phyloP scores from a whole-genome alignment of 148 eudicot genomes.

The Dianthus caryophyllus region DNA sequence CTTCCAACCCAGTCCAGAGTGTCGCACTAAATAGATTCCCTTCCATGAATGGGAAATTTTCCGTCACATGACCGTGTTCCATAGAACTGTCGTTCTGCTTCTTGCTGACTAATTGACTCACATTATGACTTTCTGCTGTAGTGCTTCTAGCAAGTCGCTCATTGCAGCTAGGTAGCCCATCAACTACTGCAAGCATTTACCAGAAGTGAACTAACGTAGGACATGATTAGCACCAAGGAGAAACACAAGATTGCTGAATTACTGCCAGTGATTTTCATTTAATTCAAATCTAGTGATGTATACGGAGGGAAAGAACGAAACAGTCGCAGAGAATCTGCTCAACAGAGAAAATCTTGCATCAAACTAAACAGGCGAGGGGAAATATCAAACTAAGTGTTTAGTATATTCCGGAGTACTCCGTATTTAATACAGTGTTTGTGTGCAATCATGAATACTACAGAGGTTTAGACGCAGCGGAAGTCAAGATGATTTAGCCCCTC shows the following conservation, averaged over 20 bases:
- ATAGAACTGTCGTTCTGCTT: constrained; percentile 35
- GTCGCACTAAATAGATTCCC: constrained; percentile 79
- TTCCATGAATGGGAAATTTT: constrained; percentile 66
- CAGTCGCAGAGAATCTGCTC: neutral
- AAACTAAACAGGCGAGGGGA: too few species aligned
- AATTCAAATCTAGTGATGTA: neutral
- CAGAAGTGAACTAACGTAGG: neutral
- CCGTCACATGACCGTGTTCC: constrained; percentile 37
- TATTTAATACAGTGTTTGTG: too few species aligned
- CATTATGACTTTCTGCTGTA: constrained; percentile 36
- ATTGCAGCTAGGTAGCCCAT: constrained; percentile 39
- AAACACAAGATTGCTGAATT: too few species aligned
- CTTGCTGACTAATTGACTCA: constrained; percentile 32
- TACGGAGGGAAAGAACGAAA: neutral
- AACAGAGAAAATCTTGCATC: neutral
- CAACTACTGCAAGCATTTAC: constrained; percentile 23
- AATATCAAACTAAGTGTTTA: too few species aligned
- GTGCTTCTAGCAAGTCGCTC: constrained; percentile 40
- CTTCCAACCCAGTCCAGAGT: constrained; percentile 79
- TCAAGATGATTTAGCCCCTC: neutral
- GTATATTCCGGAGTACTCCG: neutral
- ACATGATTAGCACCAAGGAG: neutral
- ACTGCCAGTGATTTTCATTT: neutral
- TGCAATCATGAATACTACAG: neutral
- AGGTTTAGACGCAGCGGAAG: neutral